Base-by-base conservation (phyloP, 495 filamentous ascomycete genomes). In the Diplogelasinospora grovesii region DNA sequence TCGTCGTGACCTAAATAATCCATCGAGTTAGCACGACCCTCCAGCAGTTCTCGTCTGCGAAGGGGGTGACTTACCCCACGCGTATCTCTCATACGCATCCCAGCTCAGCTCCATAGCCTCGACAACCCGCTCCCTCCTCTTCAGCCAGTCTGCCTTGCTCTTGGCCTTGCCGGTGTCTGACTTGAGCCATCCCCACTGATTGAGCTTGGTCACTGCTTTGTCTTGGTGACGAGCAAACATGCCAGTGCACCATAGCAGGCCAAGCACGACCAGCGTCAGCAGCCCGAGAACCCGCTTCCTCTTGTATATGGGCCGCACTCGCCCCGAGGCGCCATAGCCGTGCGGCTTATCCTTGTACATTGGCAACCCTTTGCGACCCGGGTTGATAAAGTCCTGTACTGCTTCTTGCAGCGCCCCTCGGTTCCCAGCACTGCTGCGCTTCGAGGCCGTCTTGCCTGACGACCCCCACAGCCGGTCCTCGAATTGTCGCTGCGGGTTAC, bases 301-400 rank as follows among this genome's bases (percentile, higher is more conserved):
- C 56, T 67, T 57, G 63, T 66, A 71, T 33, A 65, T 64, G 49
- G 56, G 73, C 43, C 53, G 59, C 20, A 46, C 71, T 63, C 36
- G 70, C 54, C 14, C 77, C 74, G 32, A 49, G 11, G 73, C 62
- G 19, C 75, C 66, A 48, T 85, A 85, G 33, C 73, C 70, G 57
- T 87, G 93, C 18, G 92, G 92, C 56, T 99, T 99, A 63, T 99
- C 92, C 70, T 99, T 99, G 64, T 99, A 99, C 81, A 97, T 84
- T 26, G 92, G 92, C 18, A 99, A 68, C 22, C 79, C 71, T 36
- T 73, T 77, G 22, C 73, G 65, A 18, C 69, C 67, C 56, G 49
- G 31, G 51, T 61, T 69, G 63, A 70, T 73, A 49, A 68, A 63
- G 39, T 67, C 63, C 37, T 70, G 68, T 9, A 75, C 57, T 9